Conservation (phyloP, 805 yeast species). For the Saturnispora galanensis region DNA sequence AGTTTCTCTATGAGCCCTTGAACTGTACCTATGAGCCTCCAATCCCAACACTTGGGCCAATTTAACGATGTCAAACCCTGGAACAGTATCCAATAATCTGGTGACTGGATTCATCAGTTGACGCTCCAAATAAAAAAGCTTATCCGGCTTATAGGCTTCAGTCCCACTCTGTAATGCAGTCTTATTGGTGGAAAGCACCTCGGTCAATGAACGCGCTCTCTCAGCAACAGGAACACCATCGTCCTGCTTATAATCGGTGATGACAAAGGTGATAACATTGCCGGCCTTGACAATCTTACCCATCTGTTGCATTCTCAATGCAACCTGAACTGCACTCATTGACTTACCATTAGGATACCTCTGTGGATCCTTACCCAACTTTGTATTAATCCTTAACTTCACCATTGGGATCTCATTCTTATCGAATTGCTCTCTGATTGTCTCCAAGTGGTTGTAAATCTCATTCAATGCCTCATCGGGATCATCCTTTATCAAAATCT, state of each 20-base stretch:
- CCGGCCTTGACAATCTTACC: conserved; percentile 88
- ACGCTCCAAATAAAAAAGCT: conserved; percentile 70
- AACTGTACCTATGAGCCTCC: conserved; percentile 54
- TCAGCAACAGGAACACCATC: conserved; percentile 48
- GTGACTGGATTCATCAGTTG: conserved; percentile 89
- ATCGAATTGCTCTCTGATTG: conserved; percentile 46
- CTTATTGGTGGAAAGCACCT: conserved; percentile 42
- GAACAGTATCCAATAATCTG: conserved; percentile 73
- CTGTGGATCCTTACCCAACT: conserved; percentile 78
- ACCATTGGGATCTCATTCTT: conserved; percentile 52
- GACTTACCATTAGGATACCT: conserved; percentile 74
- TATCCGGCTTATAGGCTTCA: conserved; percentile 52
- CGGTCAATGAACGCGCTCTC: conserved; percentile 75
- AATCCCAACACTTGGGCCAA: conserved; percentile 72
- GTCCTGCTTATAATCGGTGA: conserved; percentile 40
- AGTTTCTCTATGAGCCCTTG: conserved; percentile 33
- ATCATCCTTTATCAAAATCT: conserved; percentile 62
- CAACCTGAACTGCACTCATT: conserved; percentile 86
- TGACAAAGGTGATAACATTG: conserved; percentile 78
- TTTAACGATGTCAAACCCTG: conserved; percentile 74
- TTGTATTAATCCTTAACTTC: conserved; percentile 74
- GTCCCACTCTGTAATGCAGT: conserved; percentile 18
- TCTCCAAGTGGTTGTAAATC: conserved; percentile 63
- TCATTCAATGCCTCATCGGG: conserved; percentile 66
- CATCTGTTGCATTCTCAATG: conserved; percentile 63